phyloP scores from a whole-genome alignment of 495 filamentous ascomycete genomes.

The Polyplosphaeria fusca region DNA sequence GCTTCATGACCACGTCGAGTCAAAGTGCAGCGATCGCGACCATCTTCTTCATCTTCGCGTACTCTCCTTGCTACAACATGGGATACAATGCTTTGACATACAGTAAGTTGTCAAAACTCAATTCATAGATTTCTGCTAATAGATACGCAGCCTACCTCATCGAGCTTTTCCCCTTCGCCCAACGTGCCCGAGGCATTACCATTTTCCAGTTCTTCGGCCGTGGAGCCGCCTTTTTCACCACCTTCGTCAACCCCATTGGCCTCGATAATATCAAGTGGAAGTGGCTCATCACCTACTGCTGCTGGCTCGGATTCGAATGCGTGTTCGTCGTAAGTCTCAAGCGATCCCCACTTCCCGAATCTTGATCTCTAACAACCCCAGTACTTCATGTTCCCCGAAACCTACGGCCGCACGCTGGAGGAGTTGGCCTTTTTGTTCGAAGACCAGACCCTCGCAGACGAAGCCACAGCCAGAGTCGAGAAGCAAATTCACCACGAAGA shows the following conservation, averaged over 20 bases:
- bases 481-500: constrained; percentile 44
- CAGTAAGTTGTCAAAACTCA: constrained; percentile 44
- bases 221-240: constrained; percentile 55
- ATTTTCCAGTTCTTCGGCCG: constrained; percentile 63
- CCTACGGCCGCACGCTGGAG: constrained; percentile 56
- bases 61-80: constrained; percentile 63
- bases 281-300: constrained; percentile 61
- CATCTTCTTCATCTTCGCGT: constrained; percentile 63
- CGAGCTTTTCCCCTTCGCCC: constrained; percentile 62
- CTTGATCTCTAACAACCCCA: no score
- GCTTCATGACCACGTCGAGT: constrained; percentile 42
- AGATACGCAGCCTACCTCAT: constrained; percentile 61
- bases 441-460: constrained; percentile 47
- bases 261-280: constrained; percentile 58
- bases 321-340: no score
- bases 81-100: constrained; percentile 69
- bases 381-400: constrained; percentile 65
- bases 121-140: not conserved
- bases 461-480: constrained; percentile 48
- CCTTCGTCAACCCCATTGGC: constrained; percentile 63
- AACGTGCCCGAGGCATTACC: constrained; percentile 59
- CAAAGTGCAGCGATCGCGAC: constrained; percentile 47
- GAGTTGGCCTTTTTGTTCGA: constrained; percentile 63
- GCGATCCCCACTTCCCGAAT: no score
- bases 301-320: constrained; percentile 58